Evolutionary conservation across 225 moss, liverwort and hornwort species (phyloP).

Genomic region (Thuidium tamariscinum): DNA sequence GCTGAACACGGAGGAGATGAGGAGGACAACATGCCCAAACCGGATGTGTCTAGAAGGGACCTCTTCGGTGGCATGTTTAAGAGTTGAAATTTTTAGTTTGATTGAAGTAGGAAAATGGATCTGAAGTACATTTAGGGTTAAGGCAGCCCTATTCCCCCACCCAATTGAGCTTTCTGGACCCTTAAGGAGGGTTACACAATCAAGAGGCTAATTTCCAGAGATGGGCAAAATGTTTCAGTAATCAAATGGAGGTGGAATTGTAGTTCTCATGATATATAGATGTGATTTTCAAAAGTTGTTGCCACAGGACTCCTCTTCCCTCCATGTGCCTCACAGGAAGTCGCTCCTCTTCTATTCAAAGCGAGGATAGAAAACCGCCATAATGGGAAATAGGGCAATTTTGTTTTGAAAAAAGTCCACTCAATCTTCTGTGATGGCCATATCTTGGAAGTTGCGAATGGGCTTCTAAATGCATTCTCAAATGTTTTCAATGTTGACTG

Average conservation of each 20-base stretch:
- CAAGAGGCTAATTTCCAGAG: background rate
- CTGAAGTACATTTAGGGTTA: background rate
- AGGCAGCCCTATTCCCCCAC: background rate
- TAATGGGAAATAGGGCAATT: background rate
- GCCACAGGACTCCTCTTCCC: background rate
- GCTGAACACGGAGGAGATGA: slow-evolving; percentile 8
- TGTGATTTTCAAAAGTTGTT: background rate
- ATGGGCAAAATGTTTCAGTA: background rate
- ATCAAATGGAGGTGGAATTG: background rate
- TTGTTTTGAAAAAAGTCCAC: background rate
- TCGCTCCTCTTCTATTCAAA: background rate
- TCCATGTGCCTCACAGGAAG: background rate
- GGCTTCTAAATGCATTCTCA: background rate
- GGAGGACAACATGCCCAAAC: background rate
- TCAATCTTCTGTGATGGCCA: background rate
- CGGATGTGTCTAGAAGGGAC: background rate
- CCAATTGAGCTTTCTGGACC: background rate
- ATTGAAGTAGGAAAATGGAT: background rate
- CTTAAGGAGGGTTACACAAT: background rate
- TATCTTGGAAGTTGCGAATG: background rate
- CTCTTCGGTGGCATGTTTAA: slow-evolving; percentile 12
- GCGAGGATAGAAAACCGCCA: too few relatives aligned
- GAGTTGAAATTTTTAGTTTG: background rate
- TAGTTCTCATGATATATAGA: background rate
- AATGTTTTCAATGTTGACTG: background rate